Evolutionary conservation across 805 yeast species (phyloP), one percentile per base, ranked within the genome.

Genomic region (Metschnikowia lochheadii): DNA sequence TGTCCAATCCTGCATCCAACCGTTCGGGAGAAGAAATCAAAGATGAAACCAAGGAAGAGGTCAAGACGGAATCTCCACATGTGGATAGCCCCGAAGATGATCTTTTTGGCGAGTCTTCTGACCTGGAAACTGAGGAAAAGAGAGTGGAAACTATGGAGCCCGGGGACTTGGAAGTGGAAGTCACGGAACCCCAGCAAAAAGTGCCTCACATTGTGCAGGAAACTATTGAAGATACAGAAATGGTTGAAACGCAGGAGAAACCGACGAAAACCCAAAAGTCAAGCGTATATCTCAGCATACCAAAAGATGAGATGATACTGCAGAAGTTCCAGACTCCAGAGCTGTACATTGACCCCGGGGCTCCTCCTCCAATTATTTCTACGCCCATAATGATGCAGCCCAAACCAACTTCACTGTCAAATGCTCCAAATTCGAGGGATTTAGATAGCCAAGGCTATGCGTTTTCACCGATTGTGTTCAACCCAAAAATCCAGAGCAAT

Each of bases 381-480:
- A 78, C 82, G 6, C 81, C 82, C 1, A 68, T 77, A 0, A 65
- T 77, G 63, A 61, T 44, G 26, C 46, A 2, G 55, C 66, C 32
- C 11, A 44, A 35, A 14, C 46, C 40, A 8, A 3, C 10, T 23
- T 39, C 40, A 11, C 40, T 14, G 40, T 26, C 23, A 11, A 23
- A 37, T 13, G 29, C 40, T 7, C 23, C 40, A 8, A 36, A 34
- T 14, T 21, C 46, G 7, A 17, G 40, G 15, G 40, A 31, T 13
- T 38, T 34, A 26, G 44, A 48, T 5, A 43, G 21, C 21, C n/a
- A 44, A 6, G 53, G 51, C 50, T 87, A 96, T 40, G 81, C 85
- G 0, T 91, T 89, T 66, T 87, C 96, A 0, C 96, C 96, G 0
- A 72, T 90, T 39, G 76, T 79, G 39, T 91, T 90, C 68, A 86